A percentile compares a stretch with the other conserved stretches of the same genome.
These are phyloP conservation scores for Wickerhamiella nectarea DNA, from an alignment of 805 yeast genomes.

Conservation along the genomic window DNA sequence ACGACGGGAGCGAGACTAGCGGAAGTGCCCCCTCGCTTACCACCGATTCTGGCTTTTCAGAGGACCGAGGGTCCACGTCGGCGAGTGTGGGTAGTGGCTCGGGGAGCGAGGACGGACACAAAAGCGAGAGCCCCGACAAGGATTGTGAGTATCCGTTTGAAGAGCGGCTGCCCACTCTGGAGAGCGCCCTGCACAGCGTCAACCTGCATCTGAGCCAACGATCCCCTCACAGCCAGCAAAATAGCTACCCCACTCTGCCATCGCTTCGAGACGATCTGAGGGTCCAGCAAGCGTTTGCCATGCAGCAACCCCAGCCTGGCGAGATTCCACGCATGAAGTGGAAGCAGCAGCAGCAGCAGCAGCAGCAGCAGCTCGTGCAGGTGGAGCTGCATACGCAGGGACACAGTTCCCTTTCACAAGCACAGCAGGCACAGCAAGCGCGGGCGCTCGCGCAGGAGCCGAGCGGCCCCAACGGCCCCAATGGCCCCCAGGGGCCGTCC, in stretches of 20 bases:
- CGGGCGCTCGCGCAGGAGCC: slow-evolving; percentile 4
- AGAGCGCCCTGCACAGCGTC: neutral
- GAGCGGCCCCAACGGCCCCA: slow-evolving; percentile 3
- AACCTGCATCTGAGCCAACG: neutral
- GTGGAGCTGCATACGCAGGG: neutral
- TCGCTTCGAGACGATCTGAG: neutral
- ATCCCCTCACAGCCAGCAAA: neutral
- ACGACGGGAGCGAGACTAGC: neutral
- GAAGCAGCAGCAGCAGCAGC: neutral
- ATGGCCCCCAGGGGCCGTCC: slow-evolving; percentile 1
- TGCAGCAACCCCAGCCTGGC: no score
- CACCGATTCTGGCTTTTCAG: neutral
- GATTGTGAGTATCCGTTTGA: neutral
- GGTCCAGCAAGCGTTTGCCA: neutral
- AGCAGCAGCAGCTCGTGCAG: neutral
- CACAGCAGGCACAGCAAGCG: slow-evolving; percentile 19
- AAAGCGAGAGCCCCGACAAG: slow-evolving; percentile 5
- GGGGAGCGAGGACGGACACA: neutral
- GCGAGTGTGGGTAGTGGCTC: neutral
- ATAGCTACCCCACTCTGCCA: neutral
- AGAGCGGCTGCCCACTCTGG: neutral
- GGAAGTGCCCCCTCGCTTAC: neutral
- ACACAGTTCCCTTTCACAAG: no score
- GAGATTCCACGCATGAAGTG: no score
- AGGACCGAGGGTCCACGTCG: neutral